Evolutionary conservation across 225 moss, liverwort and hornwort genomes (phyloP).

Genomic region (Thuidium tamariscinum): DNA sequence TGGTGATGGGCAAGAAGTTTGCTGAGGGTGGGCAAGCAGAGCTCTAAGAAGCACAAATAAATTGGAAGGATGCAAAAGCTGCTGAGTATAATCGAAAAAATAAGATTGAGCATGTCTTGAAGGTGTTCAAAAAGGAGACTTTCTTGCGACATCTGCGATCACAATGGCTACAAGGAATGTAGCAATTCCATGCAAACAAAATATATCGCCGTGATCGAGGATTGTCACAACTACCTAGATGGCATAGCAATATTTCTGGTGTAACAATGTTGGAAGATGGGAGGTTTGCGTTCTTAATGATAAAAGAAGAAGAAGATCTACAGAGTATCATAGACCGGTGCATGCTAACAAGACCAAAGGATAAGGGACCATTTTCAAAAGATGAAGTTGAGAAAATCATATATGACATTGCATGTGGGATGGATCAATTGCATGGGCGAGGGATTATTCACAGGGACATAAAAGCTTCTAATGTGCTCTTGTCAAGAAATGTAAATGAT

Average conservation of each 20-base stretch:
- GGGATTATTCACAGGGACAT: neutral
- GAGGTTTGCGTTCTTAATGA: neutral
- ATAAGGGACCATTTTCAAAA: neutral
- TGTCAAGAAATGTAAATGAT: fast-evolving
- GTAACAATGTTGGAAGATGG: neutral
- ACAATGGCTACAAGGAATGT: too few species aligned
- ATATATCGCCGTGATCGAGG: too few species aligned
- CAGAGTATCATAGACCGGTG: fast-evolving
- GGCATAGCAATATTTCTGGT: neutral
- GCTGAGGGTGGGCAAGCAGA: too few species aligned
- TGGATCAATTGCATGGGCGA: neutral
- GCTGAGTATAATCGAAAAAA: too few species aligned
- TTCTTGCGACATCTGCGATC: too few species aligned
- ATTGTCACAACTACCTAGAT: neutral
- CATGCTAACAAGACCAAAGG: neutral
- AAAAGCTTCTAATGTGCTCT: neutral
- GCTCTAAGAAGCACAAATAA: too few species aligned
- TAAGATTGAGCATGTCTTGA: too few species aligned
- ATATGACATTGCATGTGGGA: neutral
- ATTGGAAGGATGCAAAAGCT: too few species aligned
- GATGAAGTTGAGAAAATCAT: fast-evolving
- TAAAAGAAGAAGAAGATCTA: neutral
- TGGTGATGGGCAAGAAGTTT: too few species aligned
- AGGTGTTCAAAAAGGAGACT: too few species aligned
- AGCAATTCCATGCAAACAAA: too few species aligned